These are phyloP conservation scores for Westerdykella aurantiaca DNA, from an alignment of 2,329 filamentous ascomycete genomes.

Conservation along the genomic window DNA sequence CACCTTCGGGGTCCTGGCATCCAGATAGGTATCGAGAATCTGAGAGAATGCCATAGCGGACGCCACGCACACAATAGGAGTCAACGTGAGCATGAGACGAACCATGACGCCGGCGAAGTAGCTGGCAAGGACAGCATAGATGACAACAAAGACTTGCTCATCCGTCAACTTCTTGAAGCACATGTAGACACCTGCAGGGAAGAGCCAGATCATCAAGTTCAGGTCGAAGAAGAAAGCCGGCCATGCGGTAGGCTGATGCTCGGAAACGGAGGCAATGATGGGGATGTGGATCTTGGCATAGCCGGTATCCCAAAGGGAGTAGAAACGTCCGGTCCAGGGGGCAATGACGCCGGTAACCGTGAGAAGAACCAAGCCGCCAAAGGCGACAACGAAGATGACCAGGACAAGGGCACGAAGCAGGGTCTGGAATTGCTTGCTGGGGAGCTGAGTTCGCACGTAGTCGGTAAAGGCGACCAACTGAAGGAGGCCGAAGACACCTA, in stretches of 20 bases:
- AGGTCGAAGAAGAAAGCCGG: slow-evolving; percentile 99
- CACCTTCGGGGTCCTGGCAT: slow-evolving; percentile 55
- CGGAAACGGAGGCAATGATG: slow-evolving; percentile 98
- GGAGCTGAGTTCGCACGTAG: slow-evolving; percentile 80
- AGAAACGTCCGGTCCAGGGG: slow-evolving; percentile 97
- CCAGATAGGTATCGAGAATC: slow-evolving; percentile 81
- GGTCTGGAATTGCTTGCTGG: slow-evolving; percentile 89
- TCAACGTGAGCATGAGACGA: slow-evolving; percentile 94
- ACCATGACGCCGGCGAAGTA: slow-evolving; percentile 99
- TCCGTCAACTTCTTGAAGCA: slow-evolving; percentile 92
- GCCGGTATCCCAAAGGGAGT: slow-evolving; percentile 97
- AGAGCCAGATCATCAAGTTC: slow-evolving; percentile 97
- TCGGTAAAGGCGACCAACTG: slow-evolving; percentile 91
- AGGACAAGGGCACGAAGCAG: slow-evolving; percentile 74
- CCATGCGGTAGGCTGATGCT: slow-evolving; percentile 98
- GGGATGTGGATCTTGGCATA: slow-evolving; percentile 99
- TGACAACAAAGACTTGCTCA: slow-evolving; percentile 96
- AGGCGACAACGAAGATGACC: slow-evolving; percentile 64
- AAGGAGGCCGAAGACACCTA: slow-evolving; percentile 90
- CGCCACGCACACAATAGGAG: slow-evolving; percentile 90
- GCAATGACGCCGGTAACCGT: slow-evolving; percentile 89
- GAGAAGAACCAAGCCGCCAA: slow-evolving; percentile 70
- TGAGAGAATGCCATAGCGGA: slow-evolving; percentile 83
- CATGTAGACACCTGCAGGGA: slow-evolving; percentile 96
- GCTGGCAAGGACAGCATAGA: slow-evolving; percentile 92